Evolutionary conservation across 371 early-diverging fungal species (phyloP).

Genomic region (Mycotypha africana): DNA sequence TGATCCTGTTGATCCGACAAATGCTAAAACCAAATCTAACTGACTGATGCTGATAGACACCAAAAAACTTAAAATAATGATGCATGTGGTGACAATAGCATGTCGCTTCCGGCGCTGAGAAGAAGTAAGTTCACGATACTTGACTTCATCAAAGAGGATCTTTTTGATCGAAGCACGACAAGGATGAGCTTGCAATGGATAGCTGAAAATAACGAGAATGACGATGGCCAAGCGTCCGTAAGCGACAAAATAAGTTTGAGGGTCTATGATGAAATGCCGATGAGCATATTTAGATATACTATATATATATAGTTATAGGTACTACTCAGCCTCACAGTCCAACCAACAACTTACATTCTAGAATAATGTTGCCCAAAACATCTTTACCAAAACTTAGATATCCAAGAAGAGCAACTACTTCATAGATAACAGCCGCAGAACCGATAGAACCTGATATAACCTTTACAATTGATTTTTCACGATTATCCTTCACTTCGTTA

Average conservation of each 20-base stretch:
- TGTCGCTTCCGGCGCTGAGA: constrained; percentile 27
- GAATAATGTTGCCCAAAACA: constrained; percentile 87
- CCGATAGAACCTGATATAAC: constrained; percentile 75
- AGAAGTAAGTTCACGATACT: constrained; percentile 15
- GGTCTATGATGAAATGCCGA: constrained; percentile 38
- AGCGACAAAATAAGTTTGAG: constrained; percentile 69
- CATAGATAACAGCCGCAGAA: constrained; percentile 79
- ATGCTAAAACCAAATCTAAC: constrained; percentile 78
- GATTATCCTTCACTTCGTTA: constrained; percentile 88
- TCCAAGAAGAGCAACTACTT: constrained; percentile 88
- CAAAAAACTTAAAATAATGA: constrained; percentile 65
- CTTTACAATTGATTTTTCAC: constrained; percentile 53
- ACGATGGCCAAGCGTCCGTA: constrained; percentile 88
- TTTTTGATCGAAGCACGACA: constrained; percentile 91
- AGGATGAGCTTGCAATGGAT: constrained; percentile 98
- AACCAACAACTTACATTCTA: constrained; percentile 68
- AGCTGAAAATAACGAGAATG: constrained; percentile 89
- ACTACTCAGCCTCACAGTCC: no score
- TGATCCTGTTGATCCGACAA: constrained; percentile 98
- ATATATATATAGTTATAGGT: no score
- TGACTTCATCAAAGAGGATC: constrained; percentile 35
- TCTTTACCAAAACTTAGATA: constrained; percentile 91
- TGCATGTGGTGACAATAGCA: constrained; percentile 58
- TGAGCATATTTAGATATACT: no score
- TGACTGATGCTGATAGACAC: constrained; percentile 74